Percentiles rank a stretch among this genome's conserved stretches.
Evolutionary conservation across 441 rosid species (phyloP).

Genomic region (Populus hybrid): DNA sequence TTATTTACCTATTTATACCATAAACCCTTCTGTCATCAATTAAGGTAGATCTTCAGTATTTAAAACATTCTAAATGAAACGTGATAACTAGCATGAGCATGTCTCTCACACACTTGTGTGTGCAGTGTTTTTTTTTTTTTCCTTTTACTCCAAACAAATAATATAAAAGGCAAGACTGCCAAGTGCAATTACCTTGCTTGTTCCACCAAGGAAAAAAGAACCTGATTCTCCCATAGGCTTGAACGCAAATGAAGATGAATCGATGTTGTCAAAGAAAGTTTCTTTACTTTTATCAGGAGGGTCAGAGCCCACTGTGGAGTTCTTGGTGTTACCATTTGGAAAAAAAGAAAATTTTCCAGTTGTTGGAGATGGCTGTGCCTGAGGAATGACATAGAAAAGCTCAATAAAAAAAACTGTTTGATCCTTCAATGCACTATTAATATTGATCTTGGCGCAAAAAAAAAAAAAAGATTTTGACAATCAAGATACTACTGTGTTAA

Average conservation of each 20-base stretch:
- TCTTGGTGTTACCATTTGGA: slow-evolving; percentile 38
- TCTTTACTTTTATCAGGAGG: slow-evolving; percentile 53
- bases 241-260: slow-evolving; percentile 70
- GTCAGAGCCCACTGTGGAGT: slow-evolving; percentile 31
- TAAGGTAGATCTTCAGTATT: neutral
- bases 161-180: neutral
- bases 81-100: neutral
- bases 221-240: slow-evolving; percentile 53
- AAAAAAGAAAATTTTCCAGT: slow-evolving; percentile 80
- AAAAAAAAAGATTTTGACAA: neutral
- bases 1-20: neutral
- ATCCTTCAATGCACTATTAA: neutral
- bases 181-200: slow-evolving; percentile 44
- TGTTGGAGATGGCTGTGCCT: slow-evolving; percentile 98
- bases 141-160: neutral
- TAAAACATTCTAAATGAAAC: neutral
- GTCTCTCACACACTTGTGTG: neutral
- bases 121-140: neutral
- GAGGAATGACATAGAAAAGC: slow-evolving; percentile 20
- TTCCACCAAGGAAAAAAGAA: slow-evolving; percentile 48
- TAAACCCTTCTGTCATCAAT: neutral
- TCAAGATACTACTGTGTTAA: neutral
- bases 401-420: neutral
- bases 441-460: neutral
- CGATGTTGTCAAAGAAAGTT: slow-evolving; percentile 53